Percentiles rank a stretch among this genome's conserved stretches.
Evolutionary conservation across 345 rosid species (phyloP).

Genomic region (Syzygium jambos): DNA sequence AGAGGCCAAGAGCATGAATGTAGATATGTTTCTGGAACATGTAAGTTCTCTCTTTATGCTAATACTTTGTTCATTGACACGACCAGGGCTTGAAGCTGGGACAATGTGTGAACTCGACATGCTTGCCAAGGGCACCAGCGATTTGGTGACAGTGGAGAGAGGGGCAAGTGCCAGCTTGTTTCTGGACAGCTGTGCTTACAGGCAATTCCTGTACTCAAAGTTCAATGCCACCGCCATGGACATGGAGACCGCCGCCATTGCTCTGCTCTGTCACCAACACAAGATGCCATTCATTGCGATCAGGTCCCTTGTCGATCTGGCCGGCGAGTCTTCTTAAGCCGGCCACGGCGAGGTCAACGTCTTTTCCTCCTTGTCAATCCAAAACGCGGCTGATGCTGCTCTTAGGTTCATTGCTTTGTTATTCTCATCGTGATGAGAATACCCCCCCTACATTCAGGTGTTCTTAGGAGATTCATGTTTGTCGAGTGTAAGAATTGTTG

Average conservation of each 20-base stretch:
- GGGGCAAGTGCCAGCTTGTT: slow-evolving; percentile 45
- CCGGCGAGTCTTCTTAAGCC: not conserved
- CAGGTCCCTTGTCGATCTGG: slow-evolving; percentile 66
- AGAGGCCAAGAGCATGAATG: not conserved
- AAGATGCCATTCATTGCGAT: slow-evolving; percentile 42
- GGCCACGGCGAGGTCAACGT: too few relatives aligned
- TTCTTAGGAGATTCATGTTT: not conserved
- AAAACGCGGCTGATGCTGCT: slow-evolving; percentile 39
- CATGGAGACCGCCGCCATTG: slow-evolving; percentile 73
- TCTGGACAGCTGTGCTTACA: slow-evolving; percentile 54
- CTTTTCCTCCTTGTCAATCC: slow-evolving; percentile 30
- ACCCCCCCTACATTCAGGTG: fast-evolving
- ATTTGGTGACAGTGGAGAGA: slow-evolving; percentile 39
- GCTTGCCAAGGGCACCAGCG: slow-evolving; percentile 44
- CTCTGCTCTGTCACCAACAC: slow-evolving; percentile 47
- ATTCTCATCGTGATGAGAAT: not conserved
- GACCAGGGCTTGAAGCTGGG: slow-evolving; percentile 32
- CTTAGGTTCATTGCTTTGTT: slow-evolving; percentile 35
- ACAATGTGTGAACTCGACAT: slow-evolving; percentile 51
- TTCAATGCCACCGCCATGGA: slow-evolving; percentile 62
- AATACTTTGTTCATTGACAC: not conserved
- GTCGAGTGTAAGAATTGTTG: not conserved
- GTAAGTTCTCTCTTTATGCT: not conserved
- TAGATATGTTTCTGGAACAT: not conserved
- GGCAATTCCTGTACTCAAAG: slow-evolving; percentile 36